Evolutionary conservation across 129 eudicot species (phyloP), one percentile per base, ranked within the genome.

Genomic region (Erigeron canadensis): DNA sequence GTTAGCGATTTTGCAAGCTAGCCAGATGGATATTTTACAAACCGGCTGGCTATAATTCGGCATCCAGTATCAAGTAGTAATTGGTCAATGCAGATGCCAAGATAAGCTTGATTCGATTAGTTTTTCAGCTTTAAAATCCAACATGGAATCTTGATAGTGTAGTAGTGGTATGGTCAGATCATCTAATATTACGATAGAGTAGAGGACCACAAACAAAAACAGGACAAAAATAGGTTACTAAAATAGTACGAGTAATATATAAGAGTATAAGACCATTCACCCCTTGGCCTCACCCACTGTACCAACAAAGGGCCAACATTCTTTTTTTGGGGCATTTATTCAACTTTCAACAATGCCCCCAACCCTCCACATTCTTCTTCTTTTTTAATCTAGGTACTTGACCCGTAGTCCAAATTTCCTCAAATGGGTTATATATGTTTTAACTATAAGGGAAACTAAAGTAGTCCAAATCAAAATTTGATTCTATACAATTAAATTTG

Each of bases 31-130:
- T 28, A 28, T 10, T 13, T 2, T 54, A 54, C 23, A 54, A 5
- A 54, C 54, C 11, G 10, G n/a, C 5, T n/a, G 54, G n/a, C 17
- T 47, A n/a, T 47, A 54, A 28, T 62, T 6, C 41, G 65, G 8
- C n/a, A 2, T 2, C 11, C 12, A 13, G 69, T 45, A 39, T 55
- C 28, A 43, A 55, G 48, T 77, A 28, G 17, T 2, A 76, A 46
- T 62, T 53, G 63, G 59, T 77, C 76, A 77, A 77, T 70, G 59
- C 12, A 55, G 77, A 77, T 77, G 76, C 81, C 22, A 23, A 37
- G 8, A 77, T 76, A 69, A 59, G 53, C 44, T 42, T 2, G 45
- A 77, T 77, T 77, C 65, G 43, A 1, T 62, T 51, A 71, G 59
- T 51, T 7, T 39, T 51, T 70, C 23, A 70, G 51, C 71, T 77